Evolutionary conservation across 345 rosid species (phyloP), one percentile per base, ranked within the genome.

Genomic region (Corymbia maculata): DNA sequence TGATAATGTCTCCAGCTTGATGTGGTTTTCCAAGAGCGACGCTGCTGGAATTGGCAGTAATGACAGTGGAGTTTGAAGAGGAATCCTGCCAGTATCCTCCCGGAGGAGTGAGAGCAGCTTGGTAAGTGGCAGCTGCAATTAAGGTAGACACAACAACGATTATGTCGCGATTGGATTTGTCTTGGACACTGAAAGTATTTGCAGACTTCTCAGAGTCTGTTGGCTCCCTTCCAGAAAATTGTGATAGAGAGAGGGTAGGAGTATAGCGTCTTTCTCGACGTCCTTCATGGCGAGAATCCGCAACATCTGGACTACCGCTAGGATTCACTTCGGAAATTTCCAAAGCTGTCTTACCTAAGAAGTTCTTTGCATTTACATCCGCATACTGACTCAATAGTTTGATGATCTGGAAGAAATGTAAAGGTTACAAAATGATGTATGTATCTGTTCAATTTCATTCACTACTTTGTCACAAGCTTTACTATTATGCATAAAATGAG

Each of bases 181-280:
- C 0, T 59, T 0, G 15, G 68, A 26, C 8, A 1, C 68, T 26
- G 30, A 5, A 59, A 0, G 26, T 5, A 26, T 26, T 26, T 26
- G 68, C 0, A 26, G 4, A 26, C 30, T 59, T 59, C 30, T 59
- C 68, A 14, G 0, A 59, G 30, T 5, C 4, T 10, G 30, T 59
- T 26, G 12, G 68, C 26, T 59, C 64, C 68, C 68, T 11, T 30
- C 68, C 10, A 26, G 26, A 59, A 59, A 11, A 59, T 0, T 59
- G 14, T 11, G 68, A 28, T 14, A 5, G 68, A 26, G 30, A 59
- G 66, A 59, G 66, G 3, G 28, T 9, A 2, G 15, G 68, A 61
- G 30, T 24, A 59, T 24, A 9, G 22, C 4, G n/a, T 59, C 32
- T 13, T 61, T 26, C n/a, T 61, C 13, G 68, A 26, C 15, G 2